Percentiles rank a stretch among this genome's conserved stretches.
Conservation (phyloP, 1,284 basidiomycete species). For the Thecaphora frezii region DNA sequence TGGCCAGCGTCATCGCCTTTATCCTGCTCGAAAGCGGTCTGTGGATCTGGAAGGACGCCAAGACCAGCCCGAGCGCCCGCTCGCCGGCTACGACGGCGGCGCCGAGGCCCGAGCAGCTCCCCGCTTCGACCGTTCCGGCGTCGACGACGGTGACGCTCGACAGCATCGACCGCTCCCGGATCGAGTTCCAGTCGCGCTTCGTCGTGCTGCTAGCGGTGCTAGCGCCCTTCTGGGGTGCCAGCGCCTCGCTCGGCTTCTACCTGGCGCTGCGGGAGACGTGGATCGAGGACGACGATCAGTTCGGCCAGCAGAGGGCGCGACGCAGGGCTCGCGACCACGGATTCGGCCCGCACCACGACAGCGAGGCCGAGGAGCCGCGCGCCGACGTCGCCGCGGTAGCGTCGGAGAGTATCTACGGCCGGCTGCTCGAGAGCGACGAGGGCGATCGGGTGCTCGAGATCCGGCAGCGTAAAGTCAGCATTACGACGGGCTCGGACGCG, state of each 20-base stretch:
- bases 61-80: constrained; percentile 12
- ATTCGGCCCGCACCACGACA: background rate
- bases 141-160: constrained; percentile 7
- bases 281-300: constrained; percentile 11
- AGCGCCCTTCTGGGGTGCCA: constrained; percentile 24
- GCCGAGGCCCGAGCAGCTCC: background rate
- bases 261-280: constrained; percentile 21
- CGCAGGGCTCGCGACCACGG: background rate
- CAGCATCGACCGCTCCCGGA: constrained; percentile 9
- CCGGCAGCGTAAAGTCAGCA: too few relatives aligned
- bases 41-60: constrained; percentile 24
- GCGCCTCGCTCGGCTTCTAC: constrained; percentile 23
- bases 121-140: background rate
- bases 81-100: background rate
- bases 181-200: constrained; percentile 22
- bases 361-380: constrained; percentile 2
- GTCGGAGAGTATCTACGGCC: constrained; percentile 18
- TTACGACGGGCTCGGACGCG: too few relatives aligned
- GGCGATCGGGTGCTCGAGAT: constrained; percentile 54
- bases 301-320: background rate
- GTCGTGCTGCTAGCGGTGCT: constrained; percentile 10
- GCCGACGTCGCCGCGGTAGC: constrained; percentile 1
- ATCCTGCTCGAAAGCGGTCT: constrained; percentile 33
- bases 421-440: constrained; percentile 63
- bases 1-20: constrained; percentile 13